Evolutionary conservation across 140 eudicot genomes (phyloP), one percentile per base, ranked within the genome.

Genomic region (Oenanthe javanica): DNA sequence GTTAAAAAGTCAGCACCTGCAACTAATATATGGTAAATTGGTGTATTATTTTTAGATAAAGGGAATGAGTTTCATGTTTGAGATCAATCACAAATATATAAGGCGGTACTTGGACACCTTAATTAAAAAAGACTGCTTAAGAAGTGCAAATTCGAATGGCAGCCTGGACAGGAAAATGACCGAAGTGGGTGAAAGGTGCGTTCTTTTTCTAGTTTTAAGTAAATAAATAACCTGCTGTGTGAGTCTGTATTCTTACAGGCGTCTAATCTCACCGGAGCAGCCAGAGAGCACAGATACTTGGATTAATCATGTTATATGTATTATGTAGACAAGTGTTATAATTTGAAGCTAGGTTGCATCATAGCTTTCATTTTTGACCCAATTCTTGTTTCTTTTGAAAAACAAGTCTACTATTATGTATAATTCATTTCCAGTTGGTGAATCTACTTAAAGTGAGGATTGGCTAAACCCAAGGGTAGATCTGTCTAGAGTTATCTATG

Each of bases 51-150:
- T 79, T 81, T 83, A 94, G 97, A 89, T 94, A 84, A 76, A 88
- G 79, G 97, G 94, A 77, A 92, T 94, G 93, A 86, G 89, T 55
- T 92, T 94, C 72, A 84, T 90, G 84, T 94, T 94, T 82, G 98
- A 92, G 88, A 90, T 81, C 81, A 94, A 91, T 80, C 86, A 89
- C 38, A 86, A 87, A 80, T 86, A 84, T 78, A 85, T 87, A 85
- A 88, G 74, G 73, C 77, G 85, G 42, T 81, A 82, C 79, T 42
- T 88, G 85, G 87, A 81, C 21, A 84, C 83, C 42, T 82, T 71
- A 16, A 45, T 55, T 59, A 59, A 40, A 71, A 36, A 80, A 84
- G 75, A 82, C 75, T 79, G 57, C 52, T 61, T 52, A 88, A 81
- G 81, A 50, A 42, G 40, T 77, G 52, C 79, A 79, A 86, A 4